Conservation (phyloP, 345 rosid genomes). For the Euclidium syriacum region DNA sequence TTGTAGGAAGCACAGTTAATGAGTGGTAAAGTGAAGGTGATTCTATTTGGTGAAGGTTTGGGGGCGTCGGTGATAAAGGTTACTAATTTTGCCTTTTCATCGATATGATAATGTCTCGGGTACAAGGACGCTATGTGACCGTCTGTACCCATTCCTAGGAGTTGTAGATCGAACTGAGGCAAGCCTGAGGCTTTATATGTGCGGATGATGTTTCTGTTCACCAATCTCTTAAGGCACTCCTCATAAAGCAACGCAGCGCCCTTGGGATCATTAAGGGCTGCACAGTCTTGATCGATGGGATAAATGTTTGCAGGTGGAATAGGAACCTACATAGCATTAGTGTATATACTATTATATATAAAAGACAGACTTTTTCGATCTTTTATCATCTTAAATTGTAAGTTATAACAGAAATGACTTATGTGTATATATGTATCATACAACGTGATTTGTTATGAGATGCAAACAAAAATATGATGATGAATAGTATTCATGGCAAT, state of each 20-base stretch:
- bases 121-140: constrained; percentile 86
- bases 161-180: constrained; percentile 78
- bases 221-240: constrained; percentile 49
- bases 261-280: constrained; percentile 67
- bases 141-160: constrained; percentile 86
- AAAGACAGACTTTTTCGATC: too few relatives aligned
- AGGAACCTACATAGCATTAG: constrained; percentile 46
- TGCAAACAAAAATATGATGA: neutral
- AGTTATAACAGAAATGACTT: too few relatives aligned
- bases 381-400: too few relatives aligned
- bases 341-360: too few relatives aligned
- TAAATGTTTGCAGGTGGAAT: constrained; percentile 50
- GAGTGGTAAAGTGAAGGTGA: constrained; percentile 77
- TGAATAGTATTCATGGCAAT: too few relatives aligned
- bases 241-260: constrained; percentile 42
- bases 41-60: constrained; percentile 74
- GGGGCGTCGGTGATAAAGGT: constrained; percentile 66
- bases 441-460: neutral
- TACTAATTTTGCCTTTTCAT: constrained; percentile 61
- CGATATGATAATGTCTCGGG: constrained; percentile 58
- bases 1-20: constrained; percentile 66
- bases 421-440: neutral
- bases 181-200: constrained; percentile 38
- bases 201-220: constrained; percentile 31
- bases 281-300: constrained; percentile 59